Evolutionary conservation across 371 early-diverging fungal genomes (phyloP).

Genomic region (Mucor ambiguus): DNA sequence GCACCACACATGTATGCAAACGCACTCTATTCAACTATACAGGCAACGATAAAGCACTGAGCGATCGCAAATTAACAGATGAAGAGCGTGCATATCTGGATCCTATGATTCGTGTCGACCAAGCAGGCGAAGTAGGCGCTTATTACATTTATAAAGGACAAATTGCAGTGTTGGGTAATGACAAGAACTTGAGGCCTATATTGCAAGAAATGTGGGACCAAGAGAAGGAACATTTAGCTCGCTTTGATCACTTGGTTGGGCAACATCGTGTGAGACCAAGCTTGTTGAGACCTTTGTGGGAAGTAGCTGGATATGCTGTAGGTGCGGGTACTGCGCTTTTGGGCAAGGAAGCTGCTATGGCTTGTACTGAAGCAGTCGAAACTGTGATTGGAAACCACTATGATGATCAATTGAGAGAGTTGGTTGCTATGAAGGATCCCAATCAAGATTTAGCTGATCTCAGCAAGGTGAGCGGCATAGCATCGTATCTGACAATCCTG

Average conservation of each 20-base stretch:
- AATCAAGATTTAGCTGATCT: constrained; percentile 65
- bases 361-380: constrained; percentile 98
- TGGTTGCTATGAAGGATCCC: constrained; percentile 59
- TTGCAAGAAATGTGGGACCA: constrained; percentile 96
- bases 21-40: constrained; percentile 13
- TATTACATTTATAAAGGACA: constrained; percentile 96
- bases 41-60: background rate
- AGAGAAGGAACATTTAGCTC: constrained; percentile 81
- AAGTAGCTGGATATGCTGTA: constrained; percentile 84
- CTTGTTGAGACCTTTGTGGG: constrained; percentile 85
- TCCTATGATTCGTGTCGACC: constrained; percentile 92
- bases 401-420: constrained; percentile 86
- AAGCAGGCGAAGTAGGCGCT: constrained; percentile 97
- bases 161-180: constrained; percentile 77
- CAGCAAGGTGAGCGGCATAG: constrained; percentile 49
- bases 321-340: constrained; percentile 89
- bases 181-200: constrained; percentile 70
- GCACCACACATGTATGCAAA: background rate
- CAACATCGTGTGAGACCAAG: constrained; percentile 87
- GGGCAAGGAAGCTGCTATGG: constrained; percentile 96
- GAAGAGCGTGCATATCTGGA: constrained; percentile 35
- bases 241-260: constrained; percentile 76
- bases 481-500: background rate
- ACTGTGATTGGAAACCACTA: constrained; percentile 97
- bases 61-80: constrained; percentile 23